Percentiles rank a stretch among this genome's conserved stretches.
These are phyloP conservation scores for Phytophthora hybrid DNA, from an alignment of 352 stramenopile genomes.

Conservation along the genomic window DNA sequence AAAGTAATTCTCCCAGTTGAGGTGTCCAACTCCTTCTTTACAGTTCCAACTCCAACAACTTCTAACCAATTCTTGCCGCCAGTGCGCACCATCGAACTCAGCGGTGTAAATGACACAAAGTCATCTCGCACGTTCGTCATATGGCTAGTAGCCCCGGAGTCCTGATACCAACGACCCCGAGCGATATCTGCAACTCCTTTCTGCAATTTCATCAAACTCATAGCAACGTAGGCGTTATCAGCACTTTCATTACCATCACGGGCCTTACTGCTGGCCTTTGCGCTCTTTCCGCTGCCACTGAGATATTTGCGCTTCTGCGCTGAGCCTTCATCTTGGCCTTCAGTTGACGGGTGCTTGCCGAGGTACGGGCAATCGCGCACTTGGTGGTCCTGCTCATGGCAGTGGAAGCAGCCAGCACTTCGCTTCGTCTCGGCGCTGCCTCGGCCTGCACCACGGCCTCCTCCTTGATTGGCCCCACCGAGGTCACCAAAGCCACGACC, in stretches of 20 bases:
- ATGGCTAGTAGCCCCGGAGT: conserved; percentile 18
- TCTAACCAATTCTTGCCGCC: conserved; percentile 11
- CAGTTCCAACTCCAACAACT: conserved; percentile 6
- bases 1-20: conserved; percentile 1
- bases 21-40: conserved; percentile 15
- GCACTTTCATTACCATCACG: conserved; percentile 1
- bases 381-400: conserved; percentile 2
- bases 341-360: conserved; percentile 4
- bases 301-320: not conserved
- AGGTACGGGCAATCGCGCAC: conserved; percentile 13
- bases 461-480: conserved; percentile 1
- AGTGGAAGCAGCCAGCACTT: conserved; percentile 16
- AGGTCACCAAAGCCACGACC: conserved; percentile 3
- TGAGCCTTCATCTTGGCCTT: not conserved
- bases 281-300: not conserved
- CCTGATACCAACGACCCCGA: conserved; percentile 10
- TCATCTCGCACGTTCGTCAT: conserved; percentile 13
- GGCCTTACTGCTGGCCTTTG: not conserved
- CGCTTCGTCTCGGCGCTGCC: not conserved
- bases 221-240: not conserved
- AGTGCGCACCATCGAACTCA: conserved; percentile 7
- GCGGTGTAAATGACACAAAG: conserved; percentile 11
- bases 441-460: not conserved
- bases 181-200: not conserved
- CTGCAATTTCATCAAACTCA: conserved; percentile 1